Conservation (phyloP, 805 yeast genomes). For the Saccharomycopsis sp. region DNA sequence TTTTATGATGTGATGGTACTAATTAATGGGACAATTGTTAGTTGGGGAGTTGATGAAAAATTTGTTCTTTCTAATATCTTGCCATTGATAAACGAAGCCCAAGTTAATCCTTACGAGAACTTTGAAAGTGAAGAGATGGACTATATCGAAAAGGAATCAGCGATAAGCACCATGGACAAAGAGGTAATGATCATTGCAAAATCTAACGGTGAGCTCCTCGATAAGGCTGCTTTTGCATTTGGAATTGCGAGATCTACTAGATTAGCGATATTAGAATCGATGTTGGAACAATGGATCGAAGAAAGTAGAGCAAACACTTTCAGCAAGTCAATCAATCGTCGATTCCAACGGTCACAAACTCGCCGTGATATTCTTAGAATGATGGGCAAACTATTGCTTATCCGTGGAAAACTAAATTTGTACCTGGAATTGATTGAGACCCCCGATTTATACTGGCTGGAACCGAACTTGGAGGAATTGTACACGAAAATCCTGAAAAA, state of each 20-base stretch:
- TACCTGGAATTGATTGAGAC: conserved; percentile 77
- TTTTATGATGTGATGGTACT: conserved; percentile 63
- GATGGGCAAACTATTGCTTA: conserved; percentile 67
- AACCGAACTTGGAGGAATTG: conserved; percentile 73
- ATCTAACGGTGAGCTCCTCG: conserved; percentile 41
- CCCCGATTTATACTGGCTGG: conserved; percentile 91
- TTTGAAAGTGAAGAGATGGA: conserved; percentile 86
- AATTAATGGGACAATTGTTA: conserved; percentile 72
- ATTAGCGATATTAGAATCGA: conserved; percentile 68
- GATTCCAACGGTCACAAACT: conserved; percentile 8
- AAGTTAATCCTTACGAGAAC: conserved; percentile 37
- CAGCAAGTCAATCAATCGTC: conserved; percentile 36
- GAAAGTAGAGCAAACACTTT: conserved; percentile 60
- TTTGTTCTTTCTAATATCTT: conserved; percentile 39
- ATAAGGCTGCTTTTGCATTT: conserved; percentile 82
- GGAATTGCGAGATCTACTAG: conserved; percentile 85
- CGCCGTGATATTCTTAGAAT: conserved; percentile 49
- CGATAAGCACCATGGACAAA: conserved; percentile 39
- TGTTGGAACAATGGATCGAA: conserved; percentile 61
- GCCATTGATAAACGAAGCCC: conserved; percentile 46
- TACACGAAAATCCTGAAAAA: conserved; percentile 64
- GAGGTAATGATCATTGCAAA: conserved; percentile 58
- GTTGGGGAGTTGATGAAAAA: conserved; percentile 71
- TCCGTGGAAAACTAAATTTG: conserved; percentile 77
- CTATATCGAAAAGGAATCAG: conserved; percentile 38